phyloP scores from a whole-genome alignment of 495 filamentous ascomycete species.

The Penicillium tannophilum region DNA sequence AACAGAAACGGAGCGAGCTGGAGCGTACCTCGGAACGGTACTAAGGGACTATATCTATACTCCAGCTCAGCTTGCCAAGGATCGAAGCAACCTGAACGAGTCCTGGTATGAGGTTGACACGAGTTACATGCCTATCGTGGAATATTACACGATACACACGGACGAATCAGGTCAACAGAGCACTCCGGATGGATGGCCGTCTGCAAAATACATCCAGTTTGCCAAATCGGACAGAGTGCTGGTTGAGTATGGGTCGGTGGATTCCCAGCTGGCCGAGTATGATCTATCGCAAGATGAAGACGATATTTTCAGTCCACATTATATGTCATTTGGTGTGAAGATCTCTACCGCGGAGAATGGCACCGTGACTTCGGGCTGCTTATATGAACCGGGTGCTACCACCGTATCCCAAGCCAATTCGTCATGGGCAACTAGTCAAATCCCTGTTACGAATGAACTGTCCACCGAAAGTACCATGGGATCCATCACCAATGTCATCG shows the following conservation, averaged over 20 bases:
- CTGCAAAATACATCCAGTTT: slow-evolving; percentile 56
- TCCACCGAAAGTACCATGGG: slow-evolving; percentile 37
- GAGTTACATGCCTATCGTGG: slow-evolving; percentile 47
- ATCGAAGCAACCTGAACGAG: slow-evolving; percentile 58
- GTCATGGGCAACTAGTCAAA: slow-evolving; percentile 54
- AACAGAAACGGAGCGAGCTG: slow-evolving; percentile 28
- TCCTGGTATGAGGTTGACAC: slow-evolving; percentile 57
- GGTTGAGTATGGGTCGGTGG: slow-evolving; percentile 55
- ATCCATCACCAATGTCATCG: slow-evolving; percentile 31
- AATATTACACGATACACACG: slow-evolving; percentile 53
- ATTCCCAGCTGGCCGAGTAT: slow-evolving; percentile 58
- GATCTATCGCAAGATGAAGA: slow-evolving; percentile 45
- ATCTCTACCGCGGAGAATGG: slow-evolving; percentile 34
- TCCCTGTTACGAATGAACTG: slow-evolving; percentile 33
- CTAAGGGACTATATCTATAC: slow-evolving; percentile 57
- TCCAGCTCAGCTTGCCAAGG: slow-evolving; percentile 43
- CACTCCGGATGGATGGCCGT: slow-evolving; percentile 66
- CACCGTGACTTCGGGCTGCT: slow-evolving; percentile 51
- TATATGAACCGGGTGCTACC: slow-evolving; percentile 44
- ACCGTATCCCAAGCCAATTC: slow-evolving; percentile 50
- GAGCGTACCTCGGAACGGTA: slow-evolving; percentile 37
- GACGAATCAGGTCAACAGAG: slow-evolving; percentile 40
- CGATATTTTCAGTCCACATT: slow-evolving; percentile 46
- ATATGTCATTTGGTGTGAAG: slow-evolving; percentile 34
- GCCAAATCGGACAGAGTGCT: slow-evolving; percentile 52